Conservation (phyloP, 2,329 filamentous ascomycete genomes). For the Teratosphaeriaceae sp. region DNA sequence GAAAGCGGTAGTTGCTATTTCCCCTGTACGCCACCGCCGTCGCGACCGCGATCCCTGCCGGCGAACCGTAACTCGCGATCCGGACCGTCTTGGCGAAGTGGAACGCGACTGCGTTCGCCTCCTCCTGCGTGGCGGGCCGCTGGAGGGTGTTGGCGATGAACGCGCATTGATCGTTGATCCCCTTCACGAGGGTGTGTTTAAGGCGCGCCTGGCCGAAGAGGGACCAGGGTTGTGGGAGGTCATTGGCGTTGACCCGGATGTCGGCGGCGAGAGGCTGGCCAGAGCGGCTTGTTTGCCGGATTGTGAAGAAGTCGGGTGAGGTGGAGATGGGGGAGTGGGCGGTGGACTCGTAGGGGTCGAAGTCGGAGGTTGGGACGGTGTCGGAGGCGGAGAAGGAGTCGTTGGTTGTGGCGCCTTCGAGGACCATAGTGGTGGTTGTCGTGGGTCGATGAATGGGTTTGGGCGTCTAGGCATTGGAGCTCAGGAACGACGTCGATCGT, state of each 20-base stretch:
- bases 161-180: slow-evolving; percentile 25
- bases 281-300: slow-evolving; percentile 6
- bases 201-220: slow-evolving; percentile 29
- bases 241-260: slow-evolving; percentile 31
- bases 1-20: slow-evolving; percentile 32
- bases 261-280: background rate
- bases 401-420: slow-evolving; percentile 32
- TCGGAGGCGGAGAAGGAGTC: slow-evolving; percentile 20
- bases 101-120: slow-evolving; percentile 37
- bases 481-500: too few relatives aligned
- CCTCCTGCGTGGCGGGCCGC: slow-evolving; percentile 33
- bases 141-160: slow-evolving; percentile 27
- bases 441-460: too few relatives aligned
- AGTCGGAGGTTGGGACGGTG: slow-evolving; percentile 26
- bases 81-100: slow-evolving; percentile 34
- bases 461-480: too few relatives aligned
- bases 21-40: slow-evolving; percentile 30
- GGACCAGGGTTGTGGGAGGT: slow-evolving; percentile 32
- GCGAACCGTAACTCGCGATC: slow-evolving; percentile 33
- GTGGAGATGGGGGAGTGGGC: slow-evolving; percentile 12
- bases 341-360: slow-evolving; percentile 35
- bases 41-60: slow-evolving; percentile 28
- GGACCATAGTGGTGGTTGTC: slow-evolving; percentile 31
- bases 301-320: slow-evolving; percentile 14
- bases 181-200: slow-evolving; percentile 21